Percentiles rank a stretch among this genome's conserved stretches.
Conservation (phyloP, 2,329 filamentous ascomycete species). For the Plectosphaerella sp. region DNA sequence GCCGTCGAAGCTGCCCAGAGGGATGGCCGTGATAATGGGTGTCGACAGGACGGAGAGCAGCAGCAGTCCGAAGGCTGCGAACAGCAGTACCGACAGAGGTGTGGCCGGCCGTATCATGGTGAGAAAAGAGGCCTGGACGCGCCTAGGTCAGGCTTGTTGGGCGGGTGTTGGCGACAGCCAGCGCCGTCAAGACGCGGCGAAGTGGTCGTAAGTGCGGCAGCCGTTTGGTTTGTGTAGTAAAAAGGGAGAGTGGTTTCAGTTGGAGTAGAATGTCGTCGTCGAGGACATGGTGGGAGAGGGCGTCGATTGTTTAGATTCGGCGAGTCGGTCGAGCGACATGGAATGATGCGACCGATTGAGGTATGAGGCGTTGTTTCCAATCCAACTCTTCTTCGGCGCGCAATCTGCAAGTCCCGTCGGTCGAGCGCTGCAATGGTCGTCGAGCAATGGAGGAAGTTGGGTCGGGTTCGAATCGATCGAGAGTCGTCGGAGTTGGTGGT, state of each 20-base stretch:
- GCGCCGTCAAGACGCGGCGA: constrained; percentile 42
- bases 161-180: constrained; percentile 20
- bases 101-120: constrained; percentile 89
- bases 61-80: constrained; percentile 79
- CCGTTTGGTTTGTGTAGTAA: no score
- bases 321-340: no score
- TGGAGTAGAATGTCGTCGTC: not conserved
- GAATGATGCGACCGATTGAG: no score
- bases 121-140: constrained; percentile 9
- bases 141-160: constrained; percentile 10
- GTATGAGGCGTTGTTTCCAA: not conserved
- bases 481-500: not conserved
- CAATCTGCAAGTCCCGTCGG: no score
- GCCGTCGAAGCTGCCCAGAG: constrained; percentile 71
- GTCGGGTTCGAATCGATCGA: no score
- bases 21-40: constrained; percentile 80
- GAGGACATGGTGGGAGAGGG: not conserved
- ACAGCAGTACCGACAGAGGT: constrained; percentile 79
- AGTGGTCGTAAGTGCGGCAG: constrained; percentile 6
- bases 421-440: no score
- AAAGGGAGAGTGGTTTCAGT: not conserved
- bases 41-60: constrained; percentile 87
- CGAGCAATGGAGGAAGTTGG: no score
- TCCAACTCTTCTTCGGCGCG: not conserved
- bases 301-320: no score